Conservation (phyloP, 495 filamentous ascomycete species). For the Parathielavia hyrcaniae region DNA sequence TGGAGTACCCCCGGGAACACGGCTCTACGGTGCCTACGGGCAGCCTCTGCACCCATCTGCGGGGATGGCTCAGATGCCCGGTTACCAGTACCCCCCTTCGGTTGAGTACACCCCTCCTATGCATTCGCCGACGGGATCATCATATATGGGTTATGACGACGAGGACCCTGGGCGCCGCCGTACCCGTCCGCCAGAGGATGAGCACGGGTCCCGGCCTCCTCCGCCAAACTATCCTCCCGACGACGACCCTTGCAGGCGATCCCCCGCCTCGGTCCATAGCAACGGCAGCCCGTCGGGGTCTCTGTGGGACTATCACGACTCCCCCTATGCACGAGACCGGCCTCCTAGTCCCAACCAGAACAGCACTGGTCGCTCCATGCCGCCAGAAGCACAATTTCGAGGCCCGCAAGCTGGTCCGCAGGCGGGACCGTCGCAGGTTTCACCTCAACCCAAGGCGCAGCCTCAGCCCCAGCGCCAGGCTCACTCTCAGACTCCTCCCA, state of each 20-base stretch:
- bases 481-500: neutral
- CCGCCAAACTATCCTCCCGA: conserved; percentile 41
- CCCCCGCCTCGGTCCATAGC: conserved; percentile 41
- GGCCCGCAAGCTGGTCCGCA: neutral
- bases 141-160: conserved; percentile 37
- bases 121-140: conserved; percentile 31
- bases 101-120: conserved; percentile 26
- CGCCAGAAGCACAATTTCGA: neutral
- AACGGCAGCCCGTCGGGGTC: conserved; percentile 35
- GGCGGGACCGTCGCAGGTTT: neutral
- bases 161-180: conserved; percentile 34
- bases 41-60: conserved; percentile 37
- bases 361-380: conserved; percentile 24
- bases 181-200: conserved; percentile 35
- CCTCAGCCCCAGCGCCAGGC: conserved; percentile 13
- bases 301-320: conserved; percentile 29
- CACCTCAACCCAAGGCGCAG: conserved; percentile 8
- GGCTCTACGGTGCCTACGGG: conserved; percentile 46
- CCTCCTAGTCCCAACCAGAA: conserved; percentile 24
- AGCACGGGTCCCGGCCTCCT: conserved; percentile 39
- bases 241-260: conserved; percentile 43
- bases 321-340: conserved; percentile 23
- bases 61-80: conserved; percentile 12
- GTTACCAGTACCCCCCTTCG: conserved; percentile 16
- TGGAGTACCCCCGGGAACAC: conserved; percentile 45